These are phyloP conservation scores for Phytophthora uliginosa DNA, from an alignment of 352 stramenopile species.

Conservation along the genomic window DNA sequence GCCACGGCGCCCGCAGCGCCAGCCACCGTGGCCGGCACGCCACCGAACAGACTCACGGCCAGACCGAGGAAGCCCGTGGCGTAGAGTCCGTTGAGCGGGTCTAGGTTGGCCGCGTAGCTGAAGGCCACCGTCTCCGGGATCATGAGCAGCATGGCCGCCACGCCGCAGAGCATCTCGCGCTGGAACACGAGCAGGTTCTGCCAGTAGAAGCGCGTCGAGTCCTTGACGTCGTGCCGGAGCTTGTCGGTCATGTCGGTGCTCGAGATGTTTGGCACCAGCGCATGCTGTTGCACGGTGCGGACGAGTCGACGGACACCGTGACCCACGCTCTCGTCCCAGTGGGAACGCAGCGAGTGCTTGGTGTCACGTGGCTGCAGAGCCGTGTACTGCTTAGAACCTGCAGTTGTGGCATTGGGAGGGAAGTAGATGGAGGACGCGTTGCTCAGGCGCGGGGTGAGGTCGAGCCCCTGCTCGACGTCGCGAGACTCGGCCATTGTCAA, in stretches of 20 bases:
- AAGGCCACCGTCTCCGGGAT: conserved; percentile 96
- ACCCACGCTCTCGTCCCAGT: conserved; percentile 43
- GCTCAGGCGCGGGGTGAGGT: conserved; percentile 20
- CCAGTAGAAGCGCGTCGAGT: conserved; percentile 61
- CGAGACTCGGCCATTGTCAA: conserved; percentile 5
- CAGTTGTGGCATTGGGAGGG: not conserved
- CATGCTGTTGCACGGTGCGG: conserved; percentile 21
- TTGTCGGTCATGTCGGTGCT: conserved; percentile 23
- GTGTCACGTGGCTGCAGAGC: conserved; percentile 15
- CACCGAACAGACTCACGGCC: conserved; percentile 88
- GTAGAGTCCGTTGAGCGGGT: conserved; percentile 91
- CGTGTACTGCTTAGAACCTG: conserved; percentile 29
- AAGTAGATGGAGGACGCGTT: conserved; percentile 28
- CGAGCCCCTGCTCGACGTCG: conserved; percentile 30
- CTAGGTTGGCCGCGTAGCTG: conserved; percentile 92
- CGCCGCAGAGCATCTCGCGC: conserved; percentile 86
- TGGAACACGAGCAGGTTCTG: conserved; percentile 65
- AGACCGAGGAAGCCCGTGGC: conserved; percentile 94
- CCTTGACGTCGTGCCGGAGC: conserved; percentile 34
- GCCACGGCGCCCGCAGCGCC: conserved; percentile 92
- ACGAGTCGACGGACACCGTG: conserved; percentile 31
- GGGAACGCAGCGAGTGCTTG: conserved; percentile 26
- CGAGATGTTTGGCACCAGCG: conserved; percentile 12
- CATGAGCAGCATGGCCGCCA: conserved; percentile 94
- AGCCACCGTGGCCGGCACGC: conserved; percentile 89